These are phyloP conservation scores for Tripterygium wilfordii DNA, from an alignment of 177 flowering plant species.

Conservation along the genomic window DNA sequence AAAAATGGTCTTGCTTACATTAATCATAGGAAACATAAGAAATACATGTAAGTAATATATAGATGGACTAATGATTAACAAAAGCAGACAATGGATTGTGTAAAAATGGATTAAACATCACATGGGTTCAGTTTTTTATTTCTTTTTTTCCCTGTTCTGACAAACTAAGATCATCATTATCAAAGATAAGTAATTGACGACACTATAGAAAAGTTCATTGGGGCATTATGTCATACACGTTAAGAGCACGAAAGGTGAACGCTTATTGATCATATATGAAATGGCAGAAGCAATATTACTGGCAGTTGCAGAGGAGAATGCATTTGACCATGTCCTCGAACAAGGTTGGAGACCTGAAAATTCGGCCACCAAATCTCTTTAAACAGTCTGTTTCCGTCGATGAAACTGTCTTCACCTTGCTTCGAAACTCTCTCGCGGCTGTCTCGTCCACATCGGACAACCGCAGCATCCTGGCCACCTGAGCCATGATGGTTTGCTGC, in stretches of 20 bases:
- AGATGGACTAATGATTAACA: too few species aligned
- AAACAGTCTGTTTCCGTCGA: slow-evolving; percentile 6
- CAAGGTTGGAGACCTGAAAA: slow-evolving; percentile 56
- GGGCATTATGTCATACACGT: background rate
- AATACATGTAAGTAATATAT: too few species aligned
- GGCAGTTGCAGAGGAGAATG: slow-evolving; percentile 65
- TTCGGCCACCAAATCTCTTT: slow-evolving; percentile 37
- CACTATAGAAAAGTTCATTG: background rate
- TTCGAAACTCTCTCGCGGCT: slow-evolving; percentile 30
- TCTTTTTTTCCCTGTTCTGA: too few species aligned
- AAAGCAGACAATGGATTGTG: too few species aligned
- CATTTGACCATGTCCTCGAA: slow-evolving; percentile 73
- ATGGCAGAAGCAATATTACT: slow-evolving; percentile 13
- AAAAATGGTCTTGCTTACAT: too few species aligned
- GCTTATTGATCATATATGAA: background rate
- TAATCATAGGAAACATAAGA: too few species aligned
- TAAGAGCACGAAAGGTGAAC: background rate
- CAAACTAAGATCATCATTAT: too few species aligned
- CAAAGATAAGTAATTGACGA: too few species aligned
- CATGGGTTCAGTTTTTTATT: too few species aligned
- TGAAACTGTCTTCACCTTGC: slow-evolving; percentile 21
- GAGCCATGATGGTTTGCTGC: slow-evolving; percentile 20
- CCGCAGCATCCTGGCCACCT: slow-evolving; percentile 54
- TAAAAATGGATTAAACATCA: too few species aligned
- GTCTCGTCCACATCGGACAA: slow-evolving; percentile 33